Percentiles rank a stretch among this genome's conserved stretches.
Conservation (phyloP, 106 monocot species). For the Acorus calamus region DNA sequence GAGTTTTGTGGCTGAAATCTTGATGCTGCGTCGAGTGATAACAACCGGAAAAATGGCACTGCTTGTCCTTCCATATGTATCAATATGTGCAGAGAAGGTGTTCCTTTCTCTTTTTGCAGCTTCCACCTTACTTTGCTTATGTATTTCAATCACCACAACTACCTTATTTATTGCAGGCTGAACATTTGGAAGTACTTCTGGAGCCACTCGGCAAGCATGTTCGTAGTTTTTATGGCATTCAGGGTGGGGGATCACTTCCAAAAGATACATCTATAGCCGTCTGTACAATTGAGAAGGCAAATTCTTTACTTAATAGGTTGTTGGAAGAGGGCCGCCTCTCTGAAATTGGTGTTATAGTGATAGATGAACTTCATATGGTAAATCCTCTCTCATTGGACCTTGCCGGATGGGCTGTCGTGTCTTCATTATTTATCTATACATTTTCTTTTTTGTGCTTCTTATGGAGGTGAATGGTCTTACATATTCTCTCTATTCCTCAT, state of each 20-base stretch:
- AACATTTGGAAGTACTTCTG: conserved; percentile 78
- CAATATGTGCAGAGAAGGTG: conserved; percentile 98
- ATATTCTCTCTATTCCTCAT: not conserved
- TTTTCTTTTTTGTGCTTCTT: not conserved
- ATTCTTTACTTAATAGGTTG: conserved; percentile 78
- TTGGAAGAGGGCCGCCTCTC: conserved; percentile 94
- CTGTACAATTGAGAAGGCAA: conserved; percentile 98
- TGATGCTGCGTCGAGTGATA: conserved; percentile 85
- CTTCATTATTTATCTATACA: not conserved
- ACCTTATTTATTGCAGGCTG: conserved; percentile 36
- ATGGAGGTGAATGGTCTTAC: not conserved
- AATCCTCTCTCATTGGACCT: not conserved
- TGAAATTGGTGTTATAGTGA: conserved; percentile 96
- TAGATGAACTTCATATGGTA: conserved; percentile 99
- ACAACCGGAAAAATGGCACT: conserved; percentile 83
- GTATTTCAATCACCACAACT: no score
- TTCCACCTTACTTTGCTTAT: not conserved
- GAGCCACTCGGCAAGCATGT: conserved; percentile 98
- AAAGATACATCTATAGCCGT: conserved; percentile 98
- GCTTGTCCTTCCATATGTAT: conserved; percentile 96
- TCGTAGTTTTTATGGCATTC: conserved; percentile 89
- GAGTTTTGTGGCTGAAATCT: conserved; percentile 96
- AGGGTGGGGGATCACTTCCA: conserved; percentile 82
- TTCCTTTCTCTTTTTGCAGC: not conserved
- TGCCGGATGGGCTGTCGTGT: not conserved